These are phyloP conservation scores for Trichoderma atroviride DNA, from an alignment of 2,329 filamentous ascomycete species.

Conservation along the genomic window DNA sequence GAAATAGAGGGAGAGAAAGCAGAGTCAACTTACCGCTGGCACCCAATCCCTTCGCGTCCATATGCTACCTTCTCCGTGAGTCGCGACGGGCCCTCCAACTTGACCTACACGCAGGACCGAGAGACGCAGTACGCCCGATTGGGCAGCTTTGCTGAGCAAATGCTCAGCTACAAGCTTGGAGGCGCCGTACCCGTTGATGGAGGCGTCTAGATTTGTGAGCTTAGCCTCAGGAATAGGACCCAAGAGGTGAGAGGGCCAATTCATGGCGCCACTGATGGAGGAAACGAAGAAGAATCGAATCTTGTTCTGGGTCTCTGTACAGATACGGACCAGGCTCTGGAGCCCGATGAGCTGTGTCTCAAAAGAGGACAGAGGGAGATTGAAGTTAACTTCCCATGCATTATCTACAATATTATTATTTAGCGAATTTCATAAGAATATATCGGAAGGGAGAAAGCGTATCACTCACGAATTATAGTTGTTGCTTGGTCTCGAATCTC, in stretches of 20 bases:
- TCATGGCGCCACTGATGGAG: background rate
- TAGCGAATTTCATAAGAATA: background rate
- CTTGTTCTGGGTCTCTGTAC: background rate
- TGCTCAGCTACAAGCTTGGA: background rate
- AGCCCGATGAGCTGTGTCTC: background rate
- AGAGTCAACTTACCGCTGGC: background rate
- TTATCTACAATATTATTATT: background rate
- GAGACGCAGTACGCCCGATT: background rate
- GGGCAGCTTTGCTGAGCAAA: background rate
- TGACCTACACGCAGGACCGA: background rate
- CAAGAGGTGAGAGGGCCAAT: background rate
- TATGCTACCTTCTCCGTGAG: background rate
- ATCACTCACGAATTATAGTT: background rate
- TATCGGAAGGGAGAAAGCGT: background rate
- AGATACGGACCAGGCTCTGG: background rate
- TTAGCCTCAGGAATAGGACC: background rate
- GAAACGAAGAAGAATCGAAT: background rate
- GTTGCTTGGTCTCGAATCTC: background rate
- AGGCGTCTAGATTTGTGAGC: background rate
- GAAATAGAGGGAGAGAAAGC: background rate
- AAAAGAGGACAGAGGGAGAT: background rate
- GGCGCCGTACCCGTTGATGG: background rate
- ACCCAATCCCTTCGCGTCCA: background rate
- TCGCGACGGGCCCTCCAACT: background rate
- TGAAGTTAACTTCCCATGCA: background rate